Base-by-base conservation (phyloP, 495 filamentous ascomycete genomes). In the Hypoxylon perforatum region DNA sequence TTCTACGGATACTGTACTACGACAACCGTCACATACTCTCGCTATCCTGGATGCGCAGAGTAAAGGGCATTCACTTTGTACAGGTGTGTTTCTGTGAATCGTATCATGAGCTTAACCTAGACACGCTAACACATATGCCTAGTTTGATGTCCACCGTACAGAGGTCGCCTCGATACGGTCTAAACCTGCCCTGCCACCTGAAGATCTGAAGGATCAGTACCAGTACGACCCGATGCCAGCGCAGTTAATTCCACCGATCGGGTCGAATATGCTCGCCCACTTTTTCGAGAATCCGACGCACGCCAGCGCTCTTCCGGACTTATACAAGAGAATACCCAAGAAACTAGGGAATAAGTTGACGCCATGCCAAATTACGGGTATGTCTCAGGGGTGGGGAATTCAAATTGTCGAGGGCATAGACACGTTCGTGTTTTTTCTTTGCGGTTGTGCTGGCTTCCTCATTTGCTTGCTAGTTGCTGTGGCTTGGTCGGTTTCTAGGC, bases 311-410 rank as follows among this genome's bases (percentile, higher is more conserved):
- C 35, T 60, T 1, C 63, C 49, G 21, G 49, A 49, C 21, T 39
- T 65, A 38, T 65, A 60, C 22, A 49, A n/a, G 6, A 54, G 63
- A 14, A 50, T 65, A 38, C 56, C 63, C 0, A 65, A 65, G 36
- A 65, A 65, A 21, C 8, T 65, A 10, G 48, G 35, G 9, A 17
- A 35, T 1, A 65, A 45, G 19, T 18, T 65, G 8, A 36, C 41
- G 4, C 41, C 55, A 12, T 65, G 63, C 19, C 48, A 39, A 33
- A 21, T 45, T 0, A 60, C 21, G 6, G 56, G 63, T 5, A 49
- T 41, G 18, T 41, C 63, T 0, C n/a, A 55, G 3, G 56, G 63
- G 3, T 60, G 63, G 63, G 63, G 56, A 9, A 48, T 65, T 21
- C 41, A 60, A 35, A 49, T 65, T 28, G 56, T 56, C 12, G 55